Evolutionary conservation across 306 rosid species (phyloP).

Genomic region (Medicago ruthenica): DNA sequence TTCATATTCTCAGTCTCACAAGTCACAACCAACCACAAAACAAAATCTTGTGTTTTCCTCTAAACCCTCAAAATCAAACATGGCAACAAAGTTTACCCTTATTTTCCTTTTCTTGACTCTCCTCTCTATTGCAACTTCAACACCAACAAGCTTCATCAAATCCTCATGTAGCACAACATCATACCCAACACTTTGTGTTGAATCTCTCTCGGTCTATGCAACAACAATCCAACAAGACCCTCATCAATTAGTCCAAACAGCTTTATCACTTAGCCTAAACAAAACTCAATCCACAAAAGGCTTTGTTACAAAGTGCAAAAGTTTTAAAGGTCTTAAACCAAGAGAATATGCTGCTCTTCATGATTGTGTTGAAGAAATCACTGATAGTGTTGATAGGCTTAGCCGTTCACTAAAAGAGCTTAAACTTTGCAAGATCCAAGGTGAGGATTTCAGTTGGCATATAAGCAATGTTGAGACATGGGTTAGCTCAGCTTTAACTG

Average conservation of each 20-base stretch:
- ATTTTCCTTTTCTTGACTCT: slow-evolving; percentile 1
- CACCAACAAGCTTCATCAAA: slow-evolving; percentile 44
- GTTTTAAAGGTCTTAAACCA: slow-evolving; percentile 38
- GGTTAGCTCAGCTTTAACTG: slow-evolving; percentile 55
- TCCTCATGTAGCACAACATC: slow-evolving; percentile 47
- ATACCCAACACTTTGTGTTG: slow-evolving; percentile 47
- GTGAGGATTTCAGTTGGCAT: slow-evolving; percentile 53
- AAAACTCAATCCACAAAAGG: slow-evolving; percentile 33
- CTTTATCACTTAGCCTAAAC: slow-evolving; percentile 47
- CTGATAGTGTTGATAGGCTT: slow-evolving; percentile 50
- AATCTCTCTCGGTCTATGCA: slow-evolving; percentile 47
- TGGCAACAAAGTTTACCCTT: slow-evolving; percentile 14
- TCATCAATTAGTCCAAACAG: slow-evolving; percentile 50
- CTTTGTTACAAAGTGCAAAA: slow-evolving; percentile 44
- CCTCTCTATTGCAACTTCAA: neutral
- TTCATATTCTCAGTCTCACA: neutral
- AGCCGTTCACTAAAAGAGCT: slow-evolving; percentile 47
- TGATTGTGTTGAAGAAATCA: slow-evolving; percentile 51
- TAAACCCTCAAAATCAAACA: slow-evolving; percentile 2
- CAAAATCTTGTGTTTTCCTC: neutral
- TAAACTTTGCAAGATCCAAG: slow-evolving; percentile 39
- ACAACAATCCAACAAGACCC: slow-evolving; percentile 50
- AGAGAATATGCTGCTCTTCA: slow-evolving; percentile 44
- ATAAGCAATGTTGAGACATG: slow-evolving; percentile 61
- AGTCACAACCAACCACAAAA: neutral